Evolutionary conservation across 2,329 filamentous ascomycete species (phyloP).

Genomic region (Verticillium nubilum): DNA sequence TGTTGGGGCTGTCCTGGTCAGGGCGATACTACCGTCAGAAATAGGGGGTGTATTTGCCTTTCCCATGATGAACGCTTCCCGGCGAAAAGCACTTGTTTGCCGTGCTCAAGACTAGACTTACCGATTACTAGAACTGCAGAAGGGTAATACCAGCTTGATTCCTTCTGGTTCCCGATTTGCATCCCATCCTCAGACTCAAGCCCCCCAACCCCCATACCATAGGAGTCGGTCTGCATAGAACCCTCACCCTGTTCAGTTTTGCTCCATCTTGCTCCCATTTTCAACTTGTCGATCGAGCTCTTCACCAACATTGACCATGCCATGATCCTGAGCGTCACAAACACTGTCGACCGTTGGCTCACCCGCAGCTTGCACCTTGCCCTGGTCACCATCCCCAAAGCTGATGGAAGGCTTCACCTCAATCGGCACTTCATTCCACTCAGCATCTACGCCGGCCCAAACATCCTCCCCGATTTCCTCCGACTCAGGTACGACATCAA

Average conservation of each 20-base stretch:
- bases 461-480: constrained; percentile 6
- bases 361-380: constrained; percentile 19
- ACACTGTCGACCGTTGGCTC: constrained; percentile 17
- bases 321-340: constrained; percentile 20
- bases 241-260: constrained; percentile 6
- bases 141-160: too few species aligned
- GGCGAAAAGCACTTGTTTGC: too few species aligned
- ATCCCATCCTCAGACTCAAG: background rate
- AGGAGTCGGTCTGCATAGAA: background rate
- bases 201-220: too few species aligned
- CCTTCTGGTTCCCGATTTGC: background rate
- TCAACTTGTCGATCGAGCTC: background rate
- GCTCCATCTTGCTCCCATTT: constrained; percentile 15
- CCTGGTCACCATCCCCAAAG: constrained; percentile 13
- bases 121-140: too few species aligned
- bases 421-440: constrained; percentile 8
- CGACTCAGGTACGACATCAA: constrained; percentile 14
- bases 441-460: background rate
- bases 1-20: too few species aligned
- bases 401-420: constrained; percentile 7
- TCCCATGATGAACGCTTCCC: too few species aligned
- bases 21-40: too few species aligned
- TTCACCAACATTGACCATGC: constrained; percentile 7
- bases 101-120: too few species aligned
- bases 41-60: too few species aligned